Evolutionary conservation across 1,284 basidiomycete genomes (phyloP), one percentile per base, ranked within the genome.

Genomic region (Pseudozyma pruni): DNA sequence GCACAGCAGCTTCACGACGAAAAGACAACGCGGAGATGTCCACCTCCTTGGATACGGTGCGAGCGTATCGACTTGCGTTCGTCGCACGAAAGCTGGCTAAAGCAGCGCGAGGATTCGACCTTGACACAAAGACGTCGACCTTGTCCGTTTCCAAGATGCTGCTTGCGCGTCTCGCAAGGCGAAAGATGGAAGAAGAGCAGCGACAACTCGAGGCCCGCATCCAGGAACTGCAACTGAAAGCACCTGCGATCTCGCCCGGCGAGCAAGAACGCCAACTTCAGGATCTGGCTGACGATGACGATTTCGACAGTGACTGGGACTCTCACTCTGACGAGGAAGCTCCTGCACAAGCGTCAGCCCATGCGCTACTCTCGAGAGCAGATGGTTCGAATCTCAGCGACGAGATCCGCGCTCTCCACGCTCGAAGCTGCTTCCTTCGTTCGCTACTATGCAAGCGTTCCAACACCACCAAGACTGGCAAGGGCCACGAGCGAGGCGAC

Each of bases 81-180:
- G 87, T 89, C 25, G 89, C 88, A 0, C 87, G 90, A 7, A 88
- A 88, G 43, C 84, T 98, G 54, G 87, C 88, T 3, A 87, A 87
- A 48, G 83, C 87, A 31, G 90, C 94, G 8, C 88, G 90, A 38
- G 94, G 94, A 0, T 89, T 97, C 73, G 86, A 85, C 22, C 89
- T 90, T 85, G 86, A 86, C 20, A 17, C 50, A 54, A 42, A 69
- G 37, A 47, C 46, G 4, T 48, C 53, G 17, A 52, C 34, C 31
- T 35, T 86, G 41, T 68, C 70, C n/a, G 86, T 92, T 14, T 87
- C 88, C 31, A 91, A 90, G 5, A 83, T 80, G 23, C 84, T 97
- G 35, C 86, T 87, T 3, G 86, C 87, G 53, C 93, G 92, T 80
- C 87, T 93, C 10, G 84, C 85, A 40, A 83, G 80, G 42, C 93